A percentile compares a stretch with the other conserved stretches of the same genome.
phyloP scores from a whole-genome alignment of 345 rosid genomes.

The Lepidium didymum region DNA sequence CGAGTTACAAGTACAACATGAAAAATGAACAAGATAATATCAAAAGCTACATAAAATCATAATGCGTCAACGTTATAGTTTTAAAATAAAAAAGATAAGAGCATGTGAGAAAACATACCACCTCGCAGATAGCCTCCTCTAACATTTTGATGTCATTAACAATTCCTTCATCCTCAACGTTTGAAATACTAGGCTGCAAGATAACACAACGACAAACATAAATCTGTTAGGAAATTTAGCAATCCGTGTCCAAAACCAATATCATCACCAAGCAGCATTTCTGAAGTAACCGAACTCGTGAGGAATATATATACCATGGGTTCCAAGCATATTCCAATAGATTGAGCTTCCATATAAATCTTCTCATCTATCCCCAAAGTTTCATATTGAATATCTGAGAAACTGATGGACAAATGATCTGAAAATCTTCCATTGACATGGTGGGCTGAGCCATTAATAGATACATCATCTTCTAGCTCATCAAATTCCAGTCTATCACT shows the following conservation, averaged over 20 bases:
- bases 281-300: background rate
- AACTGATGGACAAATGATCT: conserved; percentile 35
- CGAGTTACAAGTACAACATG: background rate
- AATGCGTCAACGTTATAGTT: background rate
- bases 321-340: conserved; percentile 77
- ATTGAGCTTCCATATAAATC: conserved; percentile 69
- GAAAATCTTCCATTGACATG: conserved; percentile 40
- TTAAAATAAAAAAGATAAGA: background rate
- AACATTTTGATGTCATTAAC: conserved; percentile 47
- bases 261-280: conserved; percentile 8
- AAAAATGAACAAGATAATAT: background rate
- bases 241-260: background rate
- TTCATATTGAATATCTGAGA: conserved; percentile 56
- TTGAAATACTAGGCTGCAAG: conserved; percentile 44
- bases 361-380: conserved; percentile 55
- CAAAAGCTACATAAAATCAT: background rate
- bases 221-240: background rate
- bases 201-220: conserved; percentile 1
- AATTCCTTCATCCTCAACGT: conserved; percentile 58
- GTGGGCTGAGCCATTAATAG: conserved; percentile 33
- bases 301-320: conserved; percentile 56
- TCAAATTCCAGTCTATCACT: conserved; percentile 44
- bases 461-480: conserved; percentile 42
- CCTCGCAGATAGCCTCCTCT: conserved; percentile 53
- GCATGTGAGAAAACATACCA: conserved; percentile 47